These are phyloP conservation scores for Syncephalastrum monosporum DNA, from an alignment of 371 early-diverging fungal species.

Conservation along the genomic window DNA sequence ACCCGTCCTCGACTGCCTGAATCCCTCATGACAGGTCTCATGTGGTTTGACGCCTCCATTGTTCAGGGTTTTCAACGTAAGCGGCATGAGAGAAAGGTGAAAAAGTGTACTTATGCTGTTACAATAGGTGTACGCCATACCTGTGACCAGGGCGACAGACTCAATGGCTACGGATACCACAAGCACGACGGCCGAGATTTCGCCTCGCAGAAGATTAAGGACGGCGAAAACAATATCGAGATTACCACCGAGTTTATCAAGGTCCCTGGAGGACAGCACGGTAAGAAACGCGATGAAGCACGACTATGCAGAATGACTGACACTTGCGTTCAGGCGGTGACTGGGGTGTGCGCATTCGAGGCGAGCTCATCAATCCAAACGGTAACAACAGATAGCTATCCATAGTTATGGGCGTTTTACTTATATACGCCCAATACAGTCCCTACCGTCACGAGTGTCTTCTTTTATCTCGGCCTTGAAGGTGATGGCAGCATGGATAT, in stretches of 20 bases:
- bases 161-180: slow-evolving; percentile 83
- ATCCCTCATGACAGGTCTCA: slow-evolving; percentile 83
- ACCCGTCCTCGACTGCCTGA: slow-evolving; percentile 78
- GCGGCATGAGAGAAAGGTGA: background rate
- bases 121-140: slow-evolving; percentile 75
- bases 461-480: slow-evolving; percentile 72
- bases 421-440: slow-evolving; percentile 5
- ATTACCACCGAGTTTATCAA: slow-evolving; percentile 86
- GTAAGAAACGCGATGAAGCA: slow-evolving; percentile 17
- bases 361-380: slow-evolving; percentile 52
- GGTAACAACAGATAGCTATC: slow-evolving; percentile 13
- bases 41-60: slow-evolving; percentile 85
- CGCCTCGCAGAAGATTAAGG: slow-evolving; percentile 78
- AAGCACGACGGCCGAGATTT: slow-evolving; percentile 85
- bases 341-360: slow-evolving; percentile 85
- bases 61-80: slow-evolving; percentile 56
- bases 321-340: slow-evolving; percentile 61
- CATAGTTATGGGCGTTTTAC: background rate
- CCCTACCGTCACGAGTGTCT: slow-evolving; percentile 32
- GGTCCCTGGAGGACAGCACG: slow-evolving; percentile 56
- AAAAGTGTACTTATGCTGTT: background rate
- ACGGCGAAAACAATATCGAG: slow-evolving; percentile 65
- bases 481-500: slow-evolving; percentile 63
- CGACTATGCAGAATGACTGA: background rate
- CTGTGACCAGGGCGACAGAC: slow-evolving; percentile 83